Evolutionary conservation across 192 early-diverging fungal genomes (phyloP).

Genomic region (Glomus cerebriforme): DNA sequence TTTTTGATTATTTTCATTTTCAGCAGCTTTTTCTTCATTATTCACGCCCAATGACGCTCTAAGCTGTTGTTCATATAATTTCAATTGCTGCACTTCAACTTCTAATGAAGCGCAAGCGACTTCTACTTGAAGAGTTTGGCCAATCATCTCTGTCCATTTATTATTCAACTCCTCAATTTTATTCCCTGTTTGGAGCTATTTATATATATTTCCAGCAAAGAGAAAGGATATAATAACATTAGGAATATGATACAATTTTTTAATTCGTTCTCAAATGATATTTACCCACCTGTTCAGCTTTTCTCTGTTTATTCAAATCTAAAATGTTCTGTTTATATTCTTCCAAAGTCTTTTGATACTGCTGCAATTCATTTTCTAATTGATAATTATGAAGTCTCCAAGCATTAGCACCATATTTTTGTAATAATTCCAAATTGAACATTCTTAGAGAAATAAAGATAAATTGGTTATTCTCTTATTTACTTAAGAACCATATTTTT

Average conservation of each 20-base stretch:
- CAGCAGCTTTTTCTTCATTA: neutral
- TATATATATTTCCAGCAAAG: neutral
- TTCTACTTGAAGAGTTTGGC: constrained; percentile 44
- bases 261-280: neutral
- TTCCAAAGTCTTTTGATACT: constrained; percentile 46
- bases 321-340: constrained; percentile 44
- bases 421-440: constrained; percentile 52
- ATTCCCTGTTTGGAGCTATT: constrained; percentile 43
- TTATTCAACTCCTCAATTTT: constrained; percentile 47
- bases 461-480: neutral
- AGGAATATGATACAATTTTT: neutral
- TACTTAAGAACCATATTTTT: constrained; percentile 23
- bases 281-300: constrained; percentile 50
- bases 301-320: constrained; percentile 54
- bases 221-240: constrained; percentile 3
- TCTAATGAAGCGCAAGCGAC: constrained; percentile 13
- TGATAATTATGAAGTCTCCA: constrained; percentile 64
- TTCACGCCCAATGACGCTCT: neutral
- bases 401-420: constrained; percentile 58
- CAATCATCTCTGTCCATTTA: constrained; percentile 56
- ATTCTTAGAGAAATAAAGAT: constrained; percentile 27
- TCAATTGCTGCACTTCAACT: constrained; percentile 2
- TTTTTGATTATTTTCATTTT: neutral
- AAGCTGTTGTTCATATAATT: constrained; percentile 8
- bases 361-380: constrained; percentile 43